These are phyloP conservation scores for Solanum rostratum DNA, from an alignment of 257 asterid genomes.

Conservation along the genomic window DNA sequence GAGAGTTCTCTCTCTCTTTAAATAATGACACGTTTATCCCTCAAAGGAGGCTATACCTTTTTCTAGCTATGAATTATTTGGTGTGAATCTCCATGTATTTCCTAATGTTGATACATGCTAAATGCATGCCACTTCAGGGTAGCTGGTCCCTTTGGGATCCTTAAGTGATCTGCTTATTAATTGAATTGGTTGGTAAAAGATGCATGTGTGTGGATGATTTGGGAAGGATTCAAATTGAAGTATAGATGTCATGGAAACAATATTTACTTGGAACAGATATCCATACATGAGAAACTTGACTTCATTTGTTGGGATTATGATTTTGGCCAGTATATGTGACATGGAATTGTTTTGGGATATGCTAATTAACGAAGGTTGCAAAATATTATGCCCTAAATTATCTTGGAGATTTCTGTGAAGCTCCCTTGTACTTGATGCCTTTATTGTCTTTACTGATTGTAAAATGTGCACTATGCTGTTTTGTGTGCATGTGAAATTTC, in stretches of 20 bases:
- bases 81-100: not conserved
- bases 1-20: not conserved
- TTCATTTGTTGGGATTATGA: not conserved
- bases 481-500: not conserved
- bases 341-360: not conserved
- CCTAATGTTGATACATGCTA: not conserved
- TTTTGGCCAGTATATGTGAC: not conserved
- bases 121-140: not conserved
- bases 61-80: not conserved
- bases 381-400: not conserved
- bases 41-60: not conserved
- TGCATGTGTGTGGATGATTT: not conserved
- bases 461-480: not conserved
- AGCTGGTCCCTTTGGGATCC: not conserved
- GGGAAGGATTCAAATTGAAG: not conserved
- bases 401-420: not conserved
- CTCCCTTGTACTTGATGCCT: not conserved
- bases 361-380: not conserved
- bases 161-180: not conserved
- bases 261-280: not conserved
- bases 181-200: not conserved
- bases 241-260: not conserved
- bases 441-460: not conserved
- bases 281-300: not conserved
- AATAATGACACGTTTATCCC: not conserved